phyloP scores from a whole-genome alignment of 768 basidiomycete species.

The Plicaturopsis crispa region DNA sequence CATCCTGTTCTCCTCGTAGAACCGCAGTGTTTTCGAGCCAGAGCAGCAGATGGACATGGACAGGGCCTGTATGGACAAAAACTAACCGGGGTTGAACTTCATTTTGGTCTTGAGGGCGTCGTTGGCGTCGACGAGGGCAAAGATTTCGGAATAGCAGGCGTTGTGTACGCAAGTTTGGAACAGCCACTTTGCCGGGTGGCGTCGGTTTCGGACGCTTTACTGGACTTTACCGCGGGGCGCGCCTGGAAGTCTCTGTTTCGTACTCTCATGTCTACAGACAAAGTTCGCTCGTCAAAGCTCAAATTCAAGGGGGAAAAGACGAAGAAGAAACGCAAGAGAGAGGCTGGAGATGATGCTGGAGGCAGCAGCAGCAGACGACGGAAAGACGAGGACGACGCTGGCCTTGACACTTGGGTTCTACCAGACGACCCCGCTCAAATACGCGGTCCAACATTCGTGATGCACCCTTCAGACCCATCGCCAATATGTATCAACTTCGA shows the following conservation, averaged over 20 bases:
- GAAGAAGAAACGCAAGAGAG: slow-evolving; percentile 75
- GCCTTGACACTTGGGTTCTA: slow-evolving; percentile 72
- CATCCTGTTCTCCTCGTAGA: slow-evolving; percentile 35
- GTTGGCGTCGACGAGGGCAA: slow-evolving; percentile 47
- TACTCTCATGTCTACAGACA: slow-evolving; percentile 28
- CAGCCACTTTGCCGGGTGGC: too few species aligned
- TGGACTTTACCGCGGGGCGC: too few species aligned
- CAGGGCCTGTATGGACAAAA: slow-evolving; percentile 13
- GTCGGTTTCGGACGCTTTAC: too few species aligned
- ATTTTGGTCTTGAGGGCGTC: slow-evolving; percentile 63
- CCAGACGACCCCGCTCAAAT: slow-evolving; percentile 68
- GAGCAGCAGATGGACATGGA: slow-evolving; percentile 11
- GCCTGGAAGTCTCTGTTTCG: too few species aligned
- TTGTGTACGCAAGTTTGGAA: too few species aligned
- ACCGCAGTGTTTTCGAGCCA: slow-evolving; percentile 18
- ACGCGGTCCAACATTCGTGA: slow-evolving; percentile 81
- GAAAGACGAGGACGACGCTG: slow-evolving; percentile 51
- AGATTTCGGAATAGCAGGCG: too few species aligned
- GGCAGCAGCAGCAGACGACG: slow-evolving; percentile 37
- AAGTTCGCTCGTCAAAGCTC: slow-evolving; percentile 66
- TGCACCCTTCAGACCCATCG: slow-evolving; percentile 75
- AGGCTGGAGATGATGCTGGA: slow-evolving; percentile 39
- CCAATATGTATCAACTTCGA: slow-evolving; percentile 75
- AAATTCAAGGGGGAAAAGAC: slow-evolving; percentile 87
- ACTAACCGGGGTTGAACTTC: slow-evolving; percentile 83